Evolutionary conservation across 345 rosid species (phyloP), one percentile per base, ranked within the genome.

Genomic region (Salix exigua): DNA sequence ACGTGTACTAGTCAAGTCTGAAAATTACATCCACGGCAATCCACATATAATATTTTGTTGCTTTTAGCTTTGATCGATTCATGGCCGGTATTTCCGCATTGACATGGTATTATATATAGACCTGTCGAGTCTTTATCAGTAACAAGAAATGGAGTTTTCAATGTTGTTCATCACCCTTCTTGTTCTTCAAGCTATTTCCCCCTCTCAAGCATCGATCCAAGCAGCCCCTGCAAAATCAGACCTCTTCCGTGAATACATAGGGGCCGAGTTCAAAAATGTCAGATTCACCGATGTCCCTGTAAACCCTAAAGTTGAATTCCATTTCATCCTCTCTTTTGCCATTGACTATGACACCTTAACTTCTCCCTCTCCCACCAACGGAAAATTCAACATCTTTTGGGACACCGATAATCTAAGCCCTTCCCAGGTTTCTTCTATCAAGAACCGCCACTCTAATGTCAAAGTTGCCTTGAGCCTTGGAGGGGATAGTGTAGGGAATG

Each of bases 381-480:
- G 78, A 65, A 55, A 68, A 6, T 68, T 75, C 73, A 68, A 68
- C 35, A 0, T 68, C 58, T 75, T 75, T 55, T 75, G 78, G 78
- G 78, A 58, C 26, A 26, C 73, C 21, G 5, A 25, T 16, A 68
- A 68, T 23, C 62, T 75, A 25, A 53, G 58, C 67, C 73, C 78
- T 4, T 68, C 66, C 17, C 55, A 68, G 50, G 72, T 75, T 60
- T 68, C 78, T 26, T 53, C 65, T 2, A 55, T 75, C 17, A 68
- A 75, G n/a, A 25, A 18, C 18, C 30, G 33, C 3, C 46, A 55
- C 40, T 42, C 78, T 4, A 75, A 75, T 68, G 73, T 67, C 67
- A 68, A 55, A 55, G 73, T 75, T 3, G 73, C 66, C 2, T 7
- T 68, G 2, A 75, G 78, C 30, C 66, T 75, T 7, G 73, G 78